These are phyloP conservation scores for Nakazawaea sp. DNA, from an alignment of 805 yeast species.

Conservation along the genomic window DNA sequence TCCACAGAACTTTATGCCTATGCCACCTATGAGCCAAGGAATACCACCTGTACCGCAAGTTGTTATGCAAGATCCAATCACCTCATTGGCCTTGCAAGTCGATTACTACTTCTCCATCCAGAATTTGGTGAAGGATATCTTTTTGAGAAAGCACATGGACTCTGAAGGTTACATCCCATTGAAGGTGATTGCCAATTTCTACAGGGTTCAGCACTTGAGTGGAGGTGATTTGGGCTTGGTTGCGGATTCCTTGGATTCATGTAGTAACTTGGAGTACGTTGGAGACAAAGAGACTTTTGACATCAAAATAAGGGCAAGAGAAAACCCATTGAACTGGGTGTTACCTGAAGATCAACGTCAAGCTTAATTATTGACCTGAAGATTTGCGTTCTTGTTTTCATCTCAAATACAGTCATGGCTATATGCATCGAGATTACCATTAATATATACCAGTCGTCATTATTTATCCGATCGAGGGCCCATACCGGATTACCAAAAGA, in stretches of 20 bases:
- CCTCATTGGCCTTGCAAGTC: constrained; percentile 46
- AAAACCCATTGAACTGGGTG: constrained; percentile 62
- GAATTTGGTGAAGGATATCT: constrained; percentile 80
- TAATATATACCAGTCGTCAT: too few relatives aligned
- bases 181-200: constrained; percentile 56
- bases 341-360: constrained; percentile 29
- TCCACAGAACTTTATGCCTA: constrained; percentile 2
- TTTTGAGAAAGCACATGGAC: constrained; percentile 76
- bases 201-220: constrained; percentile 65
- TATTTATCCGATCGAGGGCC: too few relatives aligned
- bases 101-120: constrained; percentile 89
- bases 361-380: too few relatives aligned
- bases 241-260: constrained; percentile 44
- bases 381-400: too few relatives aligned
- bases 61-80: constrained; percentile 12
- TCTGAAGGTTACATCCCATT: constrained; percentile 67
- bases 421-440: too few relatives aligned
- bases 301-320: constrained; percentile 52
- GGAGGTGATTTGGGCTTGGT: constrained; percentile 48
- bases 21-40: constrained; percentile 3
- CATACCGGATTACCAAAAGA: too few relatives aligned
- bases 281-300: constrained; percentile 34
- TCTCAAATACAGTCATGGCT: too few relatives aligned
- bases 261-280: constrained; percentile 39
- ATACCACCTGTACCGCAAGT: constrained; percentile 1